phyloP scores from a whole-genome alignment of 192 early-diverging fungal genomes.

The Linderina pennispora region DNA sequence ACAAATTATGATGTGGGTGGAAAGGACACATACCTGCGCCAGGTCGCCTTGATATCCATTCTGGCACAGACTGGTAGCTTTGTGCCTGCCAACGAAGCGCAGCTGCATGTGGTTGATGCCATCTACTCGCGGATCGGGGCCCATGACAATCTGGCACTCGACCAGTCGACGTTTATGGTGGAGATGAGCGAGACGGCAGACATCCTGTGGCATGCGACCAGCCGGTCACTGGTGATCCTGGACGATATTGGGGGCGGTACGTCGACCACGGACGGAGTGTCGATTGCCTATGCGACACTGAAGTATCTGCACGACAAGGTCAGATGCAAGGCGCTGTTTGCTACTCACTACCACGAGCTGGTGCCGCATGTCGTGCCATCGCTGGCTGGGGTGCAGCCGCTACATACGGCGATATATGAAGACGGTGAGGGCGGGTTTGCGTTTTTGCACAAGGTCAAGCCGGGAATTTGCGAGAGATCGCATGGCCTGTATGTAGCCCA shows the following conservation, averaged over 20 bases:
- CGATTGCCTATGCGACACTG: conserved; percentile 65
- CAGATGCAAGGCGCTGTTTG: conserved; percentile 63
- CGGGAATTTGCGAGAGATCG: conserved; percentile 59
- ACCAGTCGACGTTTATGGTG: conserved; percentile 77
- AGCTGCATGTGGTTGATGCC: conserved; percentile 61
- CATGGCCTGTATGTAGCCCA: conserved; percentile 70
- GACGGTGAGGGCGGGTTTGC: conserved; percentile 38
- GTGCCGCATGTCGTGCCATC: conserved; percentile 42
- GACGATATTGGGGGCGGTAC: conserved; percentile 81
- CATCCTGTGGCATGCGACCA: conserved; percentile 66
- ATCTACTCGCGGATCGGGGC: conserved; percentile 72
- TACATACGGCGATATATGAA: conserved; percentile 29
- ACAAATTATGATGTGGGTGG: too few relatives aligned
- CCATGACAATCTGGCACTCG: conserved; percentile 60
- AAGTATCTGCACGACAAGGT: conserved; percentile 52
- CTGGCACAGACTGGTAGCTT: conserved; percentile 81
- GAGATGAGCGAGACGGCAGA: conserved; percentile 85
- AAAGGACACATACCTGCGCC: conserved; percentile 78
- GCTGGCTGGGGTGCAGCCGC: conserved; percentile 8
- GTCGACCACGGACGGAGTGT: conserved; percentile 59
- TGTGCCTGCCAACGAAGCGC: conserved; percentile 76
- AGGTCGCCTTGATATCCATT: conserved; percentile 69
- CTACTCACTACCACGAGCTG: conserved; percentile 74
- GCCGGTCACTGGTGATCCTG: conserved; percentile 71
- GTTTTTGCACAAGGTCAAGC: conserved; percentile 58